A percentile compares a stretch with the other conserved stretches of the same genome.
These are phyloP conservation scores for Fusarium kyushuense DNA, from an alignment of 2,329 filamentous ascomycete genomes.

Conservation along the genomic window DNA sequence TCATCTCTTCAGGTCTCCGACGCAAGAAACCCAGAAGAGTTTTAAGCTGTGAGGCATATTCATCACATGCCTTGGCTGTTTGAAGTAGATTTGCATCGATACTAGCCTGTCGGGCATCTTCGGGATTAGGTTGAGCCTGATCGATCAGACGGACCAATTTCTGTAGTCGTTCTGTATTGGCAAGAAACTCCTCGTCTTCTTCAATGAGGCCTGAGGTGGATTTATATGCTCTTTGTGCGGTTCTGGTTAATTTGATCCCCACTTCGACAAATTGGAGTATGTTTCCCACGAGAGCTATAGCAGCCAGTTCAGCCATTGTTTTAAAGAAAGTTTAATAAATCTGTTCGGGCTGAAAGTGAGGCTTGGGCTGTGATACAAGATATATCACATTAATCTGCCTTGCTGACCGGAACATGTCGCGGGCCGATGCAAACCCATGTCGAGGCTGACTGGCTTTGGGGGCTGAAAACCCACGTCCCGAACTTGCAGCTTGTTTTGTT, in stretches of 20 bases:
- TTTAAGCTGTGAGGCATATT: not conserved
- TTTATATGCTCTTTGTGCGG: not conserved
- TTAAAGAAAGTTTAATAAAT: fast-evolving
- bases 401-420: not conserved
- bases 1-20: not conserved
- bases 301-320: not conserved
- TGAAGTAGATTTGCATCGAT: not conserved
- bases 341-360: not conserved
- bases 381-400: not conserved
- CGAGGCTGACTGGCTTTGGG: not conserved
- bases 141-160: not conserved
- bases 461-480: not conserved
- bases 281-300: not conserved
- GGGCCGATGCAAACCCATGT: not conserved
- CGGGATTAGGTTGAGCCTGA: not conserved
- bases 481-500: fast-evolving
- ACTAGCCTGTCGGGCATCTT: not conserved
- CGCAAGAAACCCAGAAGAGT: not conserved
- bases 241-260: not conserved
- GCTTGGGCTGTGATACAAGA: not conserved
- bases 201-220: not conserved
- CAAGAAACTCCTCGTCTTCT: not conserved
- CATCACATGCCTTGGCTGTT: not conserved
- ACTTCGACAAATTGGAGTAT: not conserved
- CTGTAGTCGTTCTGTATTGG: not conserved